These are phyloP conservation scores for Guyanaporus albipodus DNA, from an alignment of 768 basidiomycete species.

Conservation along the genomic window DNA sequence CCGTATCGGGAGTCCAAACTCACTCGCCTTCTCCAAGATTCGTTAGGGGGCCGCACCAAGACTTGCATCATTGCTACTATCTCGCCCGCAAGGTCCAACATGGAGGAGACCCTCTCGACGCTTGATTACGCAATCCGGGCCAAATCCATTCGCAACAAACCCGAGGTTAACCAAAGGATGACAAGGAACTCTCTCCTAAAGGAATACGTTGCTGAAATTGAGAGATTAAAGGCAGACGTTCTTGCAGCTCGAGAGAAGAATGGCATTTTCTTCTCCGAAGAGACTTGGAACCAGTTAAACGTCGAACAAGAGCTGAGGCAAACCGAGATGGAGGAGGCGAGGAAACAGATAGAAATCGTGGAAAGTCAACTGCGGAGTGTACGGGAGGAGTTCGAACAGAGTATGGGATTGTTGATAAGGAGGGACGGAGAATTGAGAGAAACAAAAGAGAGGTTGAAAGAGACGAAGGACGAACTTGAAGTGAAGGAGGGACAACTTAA, in stretches of 20 bases:
- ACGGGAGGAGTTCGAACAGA: slow-evolving; percentile 89
- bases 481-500: slow-evolving; percentile 56
- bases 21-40: slow-evolving; percentile 96
- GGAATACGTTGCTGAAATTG: slow-evolving; percentile 92
- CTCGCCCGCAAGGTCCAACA: slow-evolving; percentile 87
- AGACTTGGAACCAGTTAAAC: slow-evolving; percentile 82
- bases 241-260: slow-evolving; percentile 93
- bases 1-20: slow-evolving; percentile 98
- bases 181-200: slow-evolving; percentile 88
- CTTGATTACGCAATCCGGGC: slow-evolving; percentile 95
- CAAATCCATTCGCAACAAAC: slow-evolving; percentile 92
- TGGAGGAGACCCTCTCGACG: slow-evolving; percentile 97
- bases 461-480: slow-evolving; percentile 49
- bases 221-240: slow-evolving; percentile 85
- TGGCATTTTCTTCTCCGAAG: slow-evolving; percentile 90
- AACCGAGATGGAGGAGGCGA: slow-evolving; percentile 79
- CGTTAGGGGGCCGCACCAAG: slow-evolving; percentile 95
- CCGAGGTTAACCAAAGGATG: slow-evolving; percentile 93
- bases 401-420: slow-evolving; percentile 69
- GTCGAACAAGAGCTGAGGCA: slow-evolving; percentile 72
- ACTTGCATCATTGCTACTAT: slow-evolving; percentile 97
- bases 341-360: slow-evolving; percentile 77
- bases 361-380: slow-evolving; percentile 76
- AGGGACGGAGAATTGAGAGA: slow-evolving; percentile 72
- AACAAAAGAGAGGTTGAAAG: slow-evolving; percentile 52